phyloP scores from a whole-genome alignment of 2,329 filamentous ascomycete genomes.

The Trichocomaceae sp. region DNA sequence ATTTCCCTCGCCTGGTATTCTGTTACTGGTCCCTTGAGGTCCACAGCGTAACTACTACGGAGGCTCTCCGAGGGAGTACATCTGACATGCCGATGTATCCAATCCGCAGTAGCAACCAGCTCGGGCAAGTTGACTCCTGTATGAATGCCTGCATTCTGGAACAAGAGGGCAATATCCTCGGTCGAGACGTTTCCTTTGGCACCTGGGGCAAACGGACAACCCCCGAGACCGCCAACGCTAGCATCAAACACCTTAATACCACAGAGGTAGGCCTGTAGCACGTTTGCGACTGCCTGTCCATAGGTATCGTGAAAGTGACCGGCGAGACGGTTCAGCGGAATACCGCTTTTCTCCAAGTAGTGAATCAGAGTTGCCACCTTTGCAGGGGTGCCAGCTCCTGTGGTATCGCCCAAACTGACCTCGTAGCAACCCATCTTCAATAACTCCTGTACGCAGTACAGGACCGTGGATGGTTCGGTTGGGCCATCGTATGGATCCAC shows the following conservation, averaged over 20 bases:
- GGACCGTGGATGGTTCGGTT: constrained; percentile 44
- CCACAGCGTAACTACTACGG: constrained; percentile 22
- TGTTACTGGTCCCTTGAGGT: not conserved
- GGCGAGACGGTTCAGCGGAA: constrained; percentile 64
- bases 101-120: constrained; percentile 61
- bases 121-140: constrained; percentile 62
- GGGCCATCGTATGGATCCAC: constrained; percentile 47
- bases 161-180: constrained; percentile 74
- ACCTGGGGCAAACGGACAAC: constrained; percentile 78
- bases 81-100: constrained; percentile 62
- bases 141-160: constrained; percentile 54
- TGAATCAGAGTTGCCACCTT: constrained; percentile 27
- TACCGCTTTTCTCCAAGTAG: constrained; percentile 40
- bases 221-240: constrained; percentile 72
- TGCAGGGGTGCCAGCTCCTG: constrained; percentile 68
- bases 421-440: constrained; percentile 86
- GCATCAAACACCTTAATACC: constrained; percentile 74
- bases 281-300: constrained; percentile 77
- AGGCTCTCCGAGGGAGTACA: constrained; percentile 53
- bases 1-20: not conserved
- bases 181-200: constrained; percentile 82
- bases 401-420: constrained; percentile 84
- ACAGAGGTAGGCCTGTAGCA: constrained; percentile 67
- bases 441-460: constrained; percentile 51
- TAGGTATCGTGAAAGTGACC: constrained; percentile 90